These are phyloP conservation scores for Tritrichomonas foetus DNA, from an alignment of 208 protist genomes.

Conservation along the genomic window DNA sequence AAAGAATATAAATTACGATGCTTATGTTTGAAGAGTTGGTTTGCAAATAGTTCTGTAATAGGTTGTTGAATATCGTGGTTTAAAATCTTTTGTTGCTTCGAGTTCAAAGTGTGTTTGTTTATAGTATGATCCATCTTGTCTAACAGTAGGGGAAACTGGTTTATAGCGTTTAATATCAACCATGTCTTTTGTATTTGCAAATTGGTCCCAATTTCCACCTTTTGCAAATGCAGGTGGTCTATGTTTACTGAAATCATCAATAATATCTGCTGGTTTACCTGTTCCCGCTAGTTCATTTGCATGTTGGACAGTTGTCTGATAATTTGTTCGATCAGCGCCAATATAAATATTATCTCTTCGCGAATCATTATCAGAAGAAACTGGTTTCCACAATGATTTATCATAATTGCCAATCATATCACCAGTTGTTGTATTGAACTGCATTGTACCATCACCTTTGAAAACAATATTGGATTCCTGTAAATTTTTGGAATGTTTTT, in stretches of 20 bases:
- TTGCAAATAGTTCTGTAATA: neutral
- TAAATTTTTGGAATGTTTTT: neutral
- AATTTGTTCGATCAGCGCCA: neutral
- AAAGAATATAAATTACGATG: no score
- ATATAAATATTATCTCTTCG: neutral
- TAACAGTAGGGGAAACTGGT: neutral
- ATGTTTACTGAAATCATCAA: neutral
- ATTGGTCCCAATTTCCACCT: neutral
- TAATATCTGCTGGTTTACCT: neutral
- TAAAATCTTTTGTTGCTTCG: neutral
- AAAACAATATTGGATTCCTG: neutral
- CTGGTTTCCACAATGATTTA: neutral
- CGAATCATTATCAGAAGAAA: neutral
- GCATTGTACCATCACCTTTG: neutral
- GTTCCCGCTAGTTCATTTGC: neutral
- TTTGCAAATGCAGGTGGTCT: neutral
- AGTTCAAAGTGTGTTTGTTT: neutral
- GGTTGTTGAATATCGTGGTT: neutral
- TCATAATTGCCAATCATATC: neutral
- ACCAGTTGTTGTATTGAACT: neutral
- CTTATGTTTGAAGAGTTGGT: neutral
- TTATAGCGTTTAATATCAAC: neutral
- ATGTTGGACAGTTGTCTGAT: neutral
- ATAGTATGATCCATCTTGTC: neutral
- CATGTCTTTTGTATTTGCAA: neutral